A percentile compares a stretch with the other conserved stretches of the same genome.
Evolutionary conservation across 805 yeast genomes (phyloP).

Genomic region (Helenozyma baotianmanensis): DNA sequence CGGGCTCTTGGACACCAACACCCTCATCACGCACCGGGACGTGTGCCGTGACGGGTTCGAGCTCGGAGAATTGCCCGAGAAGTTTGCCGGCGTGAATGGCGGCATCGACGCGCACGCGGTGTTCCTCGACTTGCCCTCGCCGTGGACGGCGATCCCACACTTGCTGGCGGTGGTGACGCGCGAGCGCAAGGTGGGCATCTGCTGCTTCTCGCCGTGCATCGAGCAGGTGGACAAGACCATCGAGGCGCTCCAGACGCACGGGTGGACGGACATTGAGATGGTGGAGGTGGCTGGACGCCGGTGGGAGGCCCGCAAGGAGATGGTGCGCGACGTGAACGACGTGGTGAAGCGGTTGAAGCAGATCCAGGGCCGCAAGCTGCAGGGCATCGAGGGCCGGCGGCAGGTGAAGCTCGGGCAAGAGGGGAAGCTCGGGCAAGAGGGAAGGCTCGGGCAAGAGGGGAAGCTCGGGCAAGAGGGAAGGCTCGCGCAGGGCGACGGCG

Average conservation of each 20-base stretch:
- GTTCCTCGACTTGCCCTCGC: slow-evolving; percentile 91
- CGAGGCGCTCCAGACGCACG: slow-evolving; percentile 63
- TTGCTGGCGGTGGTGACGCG: slow-evolving; percentile 54
- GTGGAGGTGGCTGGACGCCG: slow-evolving; percentile 81
- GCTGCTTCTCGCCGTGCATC: slow-evolving; percentile 97
- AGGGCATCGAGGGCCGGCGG: slow-evolving; percentile 57
- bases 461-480: no score
- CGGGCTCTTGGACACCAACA: slow-evolving; percentile 47
- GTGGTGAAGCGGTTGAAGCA: slow-evolving; percentile 73
- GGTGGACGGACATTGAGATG: slow-evolving; percentile 87
- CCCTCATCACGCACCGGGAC: slow-evolving; percentile 82
- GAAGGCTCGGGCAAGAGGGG: no score
- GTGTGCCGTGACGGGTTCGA: slow-evolving; percentile 86
- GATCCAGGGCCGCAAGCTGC: slow-evolving; percentile 63
- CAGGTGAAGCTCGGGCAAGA: slow-evolving; percentile 27
- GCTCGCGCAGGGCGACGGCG: no score
- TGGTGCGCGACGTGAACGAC: slow-evolving; percentile 78
- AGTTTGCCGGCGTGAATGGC: slow-evolving; percentile 16
- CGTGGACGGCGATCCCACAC: slow-evolving; percentile 92
- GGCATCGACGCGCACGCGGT: slow-evolving; percentile 63
- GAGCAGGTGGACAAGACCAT: slow-evolving; percentile 93
- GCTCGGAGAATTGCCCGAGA: slow-evolving; percentile 33
- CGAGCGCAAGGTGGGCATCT: slow-evolving; percentile 57
- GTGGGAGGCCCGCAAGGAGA: slow-evolving; percentile 87
- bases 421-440: no score